Percentiles rank a stretch among this genome's conserved stretches.
Conservation (phyloP, 306 rosid species). For the Leucaena leucocephala region DNA sequence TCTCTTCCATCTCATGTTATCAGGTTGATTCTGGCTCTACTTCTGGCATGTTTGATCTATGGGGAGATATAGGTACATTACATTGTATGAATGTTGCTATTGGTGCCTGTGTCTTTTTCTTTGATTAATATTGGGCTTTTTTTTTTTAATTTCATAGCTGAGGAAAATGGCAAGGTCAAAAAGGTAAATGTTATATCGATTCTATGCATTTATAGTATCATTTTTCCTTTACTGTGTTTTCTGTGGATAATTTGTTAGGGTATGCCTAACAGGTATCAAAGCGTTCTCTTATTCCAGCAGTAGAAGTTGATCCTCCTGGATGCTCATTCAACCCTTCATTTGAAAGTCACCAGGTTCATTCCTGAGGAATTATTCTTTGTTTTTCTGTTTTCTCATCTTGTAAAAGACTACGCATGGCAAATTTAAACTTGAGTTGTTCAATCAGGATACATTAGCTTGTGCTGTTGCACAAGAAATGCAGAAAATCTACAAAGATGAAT, state of each 20-base stretch:
- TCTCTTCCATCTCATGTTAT: constrained; percentile 17
- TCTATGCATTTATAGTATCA: constrained; percentile 8
- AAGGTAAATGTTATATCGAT: constrained; percentile 53
- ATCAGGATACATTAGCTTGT: constrained; percentile 76
- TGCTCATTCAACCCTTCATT: constrained; percentile 82
- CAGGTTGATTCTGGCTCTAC: constrained; percentile 52
- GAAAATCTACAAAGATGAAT: constrained; percentile 78
- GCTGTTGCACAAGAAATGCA: constrained; percentile 96
- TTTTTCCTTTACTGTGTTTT: constrained; percentile 10
- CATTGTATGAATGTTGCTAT: not conserved
- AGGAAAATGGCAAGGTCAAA: constrained; percentile 43
- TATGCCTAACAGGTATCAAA: constrained; percentile 47
- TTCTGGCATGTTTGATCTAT: constrained; percentile 58
- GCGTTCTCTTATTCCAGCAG: constrained; percentile 79
- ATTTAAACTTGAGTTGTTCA: constrained; percentile 28
- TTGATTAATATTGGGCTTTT: constrained; percentile 22
- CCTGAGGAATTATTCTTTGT: constrained; percentile 1
- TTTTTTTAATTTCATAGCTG: constrained; percentile 48
- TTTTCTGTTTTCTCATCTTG: constrained; percentile 14
- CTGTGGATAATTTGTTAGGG: constrained; percentile 30
- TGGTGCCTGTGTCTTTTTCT: constrained; percentile 23
- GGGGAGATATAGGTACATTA: constrained; percentile 75
- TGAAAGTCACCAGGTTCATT: constrained; percentile 86
- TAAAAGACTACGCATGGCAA: not conserved
- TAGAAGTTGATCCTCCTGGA: constrained; percentile 94